Evolutionary conservation across 495 filamentous ascomycete genomes (phyloP).

Genomic region (Neurospora sublineolata): DNA sequence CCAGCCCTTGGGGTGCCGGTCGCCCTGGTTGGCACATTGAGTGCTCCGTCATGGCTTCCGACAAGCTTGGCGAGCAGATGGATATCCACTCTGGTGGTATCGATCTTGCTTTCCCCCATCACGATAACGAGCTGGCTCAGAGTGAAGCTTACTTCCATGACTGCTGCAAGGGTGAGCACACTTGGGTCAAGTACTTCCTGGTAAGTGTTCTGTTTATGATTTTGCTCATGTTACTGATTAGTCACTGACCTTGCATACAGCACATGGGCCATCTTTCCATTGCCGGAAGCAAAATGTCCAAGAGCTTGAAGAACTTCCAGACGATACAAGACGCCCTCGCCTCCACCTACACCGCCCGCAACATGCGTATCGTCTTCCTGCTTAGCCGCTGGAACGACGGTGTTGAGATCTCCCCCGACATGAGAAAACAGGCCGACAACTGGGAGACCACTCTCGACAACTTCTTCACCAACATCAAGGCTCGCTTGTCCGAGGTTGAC

Average conservation of each 20-base stretch:
- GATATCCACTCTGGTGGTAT: constrained; percentile 93
- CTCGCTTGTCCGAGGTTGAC: constrained; percentile 38
- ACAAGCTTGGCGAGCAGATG: constrained; percentile 66
- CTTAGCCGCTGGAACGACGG: constrained; percentile 83
- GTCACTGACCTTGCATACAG: neutral
- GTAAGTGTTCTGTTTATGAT: neutral
- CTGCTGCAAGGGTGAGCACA: constrained; percentile 41
- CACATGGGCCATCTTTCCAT: constrained; percentile 95
- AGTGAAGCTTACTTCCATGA: constrained; percentile 73
- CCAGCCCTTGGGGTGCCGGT: constrained; percentile 73
- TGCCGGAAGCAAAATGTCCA: constrained; percentile 86
- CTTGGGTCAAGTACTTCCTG: constrained; percentile 93
- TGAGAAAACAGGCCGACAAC: constrained; percentile 55
- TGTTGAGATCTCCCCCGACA: constrained; percentile 78
- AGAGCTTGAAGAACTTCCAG: constrained; percentile 93
- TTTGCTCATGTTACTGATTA: neutral
- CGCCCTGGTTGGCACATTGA: constrained; percentile 97
- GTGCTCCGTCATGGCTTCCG: constrained; percentile 92
- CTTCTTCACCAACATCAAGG: constrained; percentile 76
- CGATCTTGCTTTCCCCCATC: constrained; percentile 89
- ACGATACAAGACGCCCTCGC: constrained; percentile 78
- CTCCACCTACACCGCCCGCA: constrained; percentile 64
- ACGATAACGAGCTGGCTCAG: constrained; percentile 93
- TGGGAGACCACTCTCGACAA: constrained; percentile 84
- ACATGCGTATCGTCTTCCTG: constrained; percentile 77